These are phyloP conservation scores for Calonectria naviculata DNA, from an alignment of 2,329 filamentous ascomycete species.

Conservation along the genomic window DNA sequence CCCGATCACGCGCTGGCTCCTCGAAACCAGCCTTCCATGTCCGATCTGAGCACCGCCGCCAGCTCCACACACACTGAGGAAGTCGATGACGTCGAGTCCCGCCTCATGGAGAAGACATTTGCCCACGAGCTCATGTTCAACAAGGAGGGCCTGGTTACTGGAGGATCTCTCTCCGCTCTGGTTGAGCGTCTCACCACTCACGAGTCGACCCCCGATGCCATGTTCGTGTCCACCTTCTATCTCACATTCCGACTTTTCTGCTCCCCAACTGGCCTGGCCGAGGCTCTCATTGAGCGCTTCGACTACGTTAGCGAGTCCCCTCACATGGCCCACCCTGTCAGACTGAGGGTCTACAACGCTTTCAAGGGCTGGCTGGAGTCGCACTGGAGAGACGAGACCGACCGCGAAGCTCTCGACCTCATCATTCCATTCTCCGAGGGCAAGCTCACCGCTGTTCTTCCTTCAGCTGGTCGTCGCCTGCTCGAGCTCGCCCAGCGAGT, in stretches of 20 bases:
- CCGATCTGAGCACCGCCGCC: slow-evolving; percentile 74
- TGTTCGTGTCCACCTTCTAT: slow-evolving; percentile 95
- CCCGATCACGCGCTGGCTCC: slow-evolving; percentile 73
- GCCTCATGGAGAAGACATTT: slow-evolving; percentile 90
- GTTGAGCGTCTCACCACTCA: slow-evolving; percentile 96
- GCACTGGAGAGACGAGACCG: slow-evolving; percentile 88
- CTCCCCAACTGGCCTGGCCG: slow-evolving; percentile 80
- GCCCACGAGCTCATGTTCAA: slow-evolving; percentile 93
- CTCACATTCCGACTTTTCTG: slow-evolving; percentile 96
- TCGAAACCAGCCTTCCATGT: slow-evolving; percentile 70
- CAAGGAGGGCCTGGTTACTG: slow-evolving; percentile 94
- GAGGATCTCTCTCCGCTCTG: slow-evolving; percentile 88
- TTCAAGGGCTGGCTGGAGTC: slow-evolving; percentile 98
- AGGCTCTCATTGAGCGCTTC: slow-evolving; percentile 89
- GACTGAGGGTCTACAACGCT: slow-evolving; percentile 92
- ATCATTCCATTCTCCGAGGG: slow-evolving; percentile 85
- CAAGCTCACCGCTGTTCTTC: slow-evolving; percentile 75
- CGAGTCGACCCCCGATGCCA: slow-evolving; percentile 89
- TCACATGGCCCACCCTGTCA: slow-evolving; percentile 80
- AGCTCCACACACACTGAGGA: slow-evolving; percentile 79
- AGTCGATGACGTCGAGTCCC: slow-evolving; percentile 81
- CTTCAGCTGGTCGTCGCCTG: slow-evolving; percentile 83
- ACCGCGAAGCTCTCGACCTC: slow-evolving; percentile 78
- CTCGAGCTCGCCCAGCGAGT: slow-evolving; percentile 85
- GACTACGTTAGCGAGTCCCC: slow-evolving; percentile 88